Evolutionary conservation across 768 basidiomycete species (phyloP).

Genomic region (Suillus ampliporus): DNA sequence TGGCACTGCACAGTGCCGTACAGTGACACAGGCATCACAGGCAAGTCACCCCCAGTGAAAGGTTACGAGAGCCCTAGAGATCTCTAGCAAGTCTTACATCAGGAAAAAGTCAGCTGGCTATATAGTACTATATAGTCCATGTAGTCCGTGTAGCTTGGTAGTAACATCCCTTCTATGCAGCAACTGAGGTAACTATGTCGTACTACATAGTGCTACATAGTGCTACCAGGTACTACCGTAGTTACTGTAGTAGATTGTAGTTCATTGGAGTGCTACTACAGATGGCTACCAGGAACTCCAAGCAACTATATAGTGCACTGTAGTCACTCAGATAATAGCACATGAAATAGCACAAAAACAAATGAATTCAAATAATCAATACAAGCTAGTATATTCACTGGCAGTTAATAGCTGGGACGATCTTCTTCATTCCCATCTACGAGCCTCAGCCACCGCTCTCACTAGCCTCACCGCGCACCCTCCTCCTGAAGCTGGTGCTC

Average conservation of each 20-base stretch:
- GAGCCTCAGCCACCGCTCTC: not conserved
- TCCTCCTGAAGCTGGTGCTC: constrained; percentile 1
- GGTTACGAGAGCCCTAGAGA: too few relatives aligned
- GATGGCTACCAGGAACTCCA: too few relatives aligned
- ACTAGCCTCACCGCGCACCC: not conserved
- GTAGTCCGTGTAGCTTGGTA: not conserved
- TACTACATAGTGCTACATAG: too few relatives aligned
- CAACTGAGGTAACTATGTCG: too few relatives aligned
- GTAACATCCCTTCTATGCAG: not conserved
- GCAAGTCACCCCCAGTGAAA: too few relatives aligned
- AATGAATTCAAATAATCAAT: not conserved
- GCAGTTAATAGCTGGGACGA: too few relatives aligned
- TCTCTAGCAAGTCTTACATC: too few relatives aligned
- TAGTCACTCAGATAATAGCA: not conserved
- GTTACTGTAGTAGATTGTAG: not conserved
- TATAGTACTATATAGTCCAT: not conserved
- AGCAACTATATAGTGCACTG: not conserved
- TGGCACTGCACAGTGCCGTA: too few relatives aligned
- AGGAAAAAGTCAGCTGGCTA: constrained; percentile 1
- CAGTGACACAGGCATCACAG: too few relatives aligned
- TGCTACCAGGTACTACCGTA: not conserved
- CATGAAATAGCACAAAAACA: not conserved
- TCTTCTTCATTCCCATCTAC: too few relatives aligned
- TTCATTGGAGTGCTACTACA: constrained; percentile 3
- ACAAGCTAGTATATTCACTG: too few relatives aligned